phyloP scores from a whole-genome alignment of 2,329 filamentous ascomycete species.

The Ophiostoma triangulosporum region DNA sequence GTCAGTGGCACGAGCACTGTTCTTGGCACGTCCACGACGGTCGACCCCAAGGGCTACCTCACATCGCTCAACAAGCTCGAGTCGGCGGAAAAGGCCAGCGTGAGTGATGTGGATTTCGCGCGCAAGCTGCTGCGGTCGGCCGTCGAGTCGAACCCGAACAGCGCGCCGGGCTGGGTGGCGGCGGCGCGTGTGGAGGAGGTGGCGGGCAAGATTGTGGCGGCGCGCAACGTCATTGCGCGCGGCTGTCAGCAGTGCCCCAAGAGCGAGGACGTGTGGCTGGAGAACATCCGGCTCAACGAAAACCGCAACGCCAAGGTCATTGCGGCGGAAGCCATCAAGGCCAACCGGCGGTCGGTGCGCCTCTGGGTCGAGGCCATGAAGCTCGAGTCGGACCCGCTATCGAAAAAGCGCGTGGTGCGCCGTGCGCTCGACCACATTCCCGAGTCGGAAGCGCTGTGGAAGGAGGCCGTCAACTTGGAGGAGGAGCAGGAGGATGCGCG shows the following conservation, averaged over 20 bases:
- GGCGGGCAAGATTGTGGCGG: constrained; percentile 81
- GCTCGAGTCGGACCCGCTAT: constrained; percentile 65
- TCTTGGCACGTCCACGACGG: constrained; percentile 71
- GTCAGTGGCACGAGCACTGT: constrained; percentile 49
- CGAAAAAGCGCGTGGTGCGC: constrained; percentile 84
- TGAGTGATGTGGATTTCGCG: constrained; percentile 91
- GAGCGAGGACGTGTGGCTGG: constrained; percentile 90
- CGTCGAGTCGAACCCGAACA: constrained; percentile 90
- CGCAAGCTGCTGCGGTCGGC: constrained; percentile 89
- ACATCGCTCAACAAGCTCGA: constrained; percentile 79
- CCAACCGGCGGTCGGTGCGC: constrained; percentile 75
- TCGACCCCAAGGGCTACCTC: constrained; percentile 91
- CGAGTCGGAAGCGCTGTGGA: constrained; percentile 95
- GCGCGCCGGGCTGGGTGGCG: constrained; percentile 91
- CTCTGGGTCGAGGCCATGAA: constrained; percentile 96
- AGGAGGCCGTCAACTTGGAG: constrained; percentile 89
- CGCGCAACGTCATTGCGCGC: constrained; percentile 73
- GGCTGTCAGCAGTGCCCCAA: constrained; percentile 87
- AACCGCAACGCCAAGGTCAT: constrained; percentile 91
- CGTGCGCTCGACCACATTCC: constrained; percentile 87
- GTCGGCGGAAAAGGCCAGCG: constrained; percentile 66
- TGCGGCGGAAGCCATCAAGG: constrained; percentile 81
- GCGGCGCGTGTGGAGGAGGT: constrained; percentile 84
- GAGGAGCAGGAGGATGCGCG: constrained; percentile 80
- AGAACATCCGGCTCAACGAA: constrained; percentile 88